These are phyloP conservation scores for Rhizopus stolonifer DNA, from an alignment of 371 early-diverging fungal species.

Conservation along the genomic window DNA sequence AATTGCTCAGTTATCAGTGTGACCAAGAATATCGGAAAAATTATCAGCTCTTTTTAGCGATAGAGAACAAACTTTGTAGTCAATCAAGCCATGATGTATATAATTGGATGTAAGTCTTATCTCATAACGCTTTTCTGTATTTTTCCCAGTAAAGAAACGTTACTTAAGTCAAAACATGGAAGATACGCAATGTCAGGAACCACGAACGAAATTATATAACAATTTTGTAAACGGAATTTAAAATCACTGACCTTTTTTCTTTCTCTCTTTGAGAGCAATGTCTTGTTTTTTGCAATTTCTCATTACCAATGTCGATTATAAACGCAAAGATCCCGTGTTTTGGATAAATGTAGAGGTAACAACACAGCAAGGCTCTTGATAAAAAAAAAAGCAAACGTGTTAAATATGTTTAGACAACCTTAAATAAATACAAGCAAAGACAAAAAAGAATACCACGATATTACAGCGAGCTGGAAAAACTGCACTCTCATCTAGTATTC, in stretches of 20 bases:
- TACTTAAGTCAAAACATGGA: no score
- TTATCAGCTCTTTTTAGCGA: no score
- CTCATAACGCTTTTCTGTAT: no score
- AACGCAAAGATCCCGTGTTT: conserved; percentile 50
- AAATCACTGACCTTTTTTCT: neutral
- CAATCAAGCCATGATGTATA: no score
- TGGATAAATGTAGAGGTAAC: conserved; percentile 45
- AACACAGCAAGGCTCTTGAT: neutral
- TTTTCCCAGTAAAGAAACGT: no score
- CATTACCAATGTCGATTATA: conserved; percentile 46
- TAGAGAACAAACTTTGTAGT: no score
- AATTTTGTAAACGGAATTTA: neutral
- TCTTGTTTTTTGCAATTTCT: conserved; percentile 8
- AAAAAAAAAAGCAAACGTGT: neutral
- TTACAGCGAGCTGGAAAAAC: conserved; percentile 40
- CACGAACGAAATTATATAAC: no score
- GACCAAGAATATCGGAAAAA: no score
- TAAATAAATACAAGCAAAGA: conserved; percentile 42
- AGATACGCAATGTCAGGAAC: no score
- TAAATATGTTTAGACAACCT: conserved; percentile 23
- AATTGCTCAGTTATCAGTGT: no score
- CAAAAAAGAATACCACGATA: conserved; percentile 45
- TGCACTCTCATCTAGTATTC: conserved; percentile 26
- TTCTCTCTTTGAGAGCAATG: neutral
- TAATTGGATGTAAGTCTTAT: no score